Base-by-base conservation (phyloP, 306 rosid species). In the Prunus padus region DNA sequence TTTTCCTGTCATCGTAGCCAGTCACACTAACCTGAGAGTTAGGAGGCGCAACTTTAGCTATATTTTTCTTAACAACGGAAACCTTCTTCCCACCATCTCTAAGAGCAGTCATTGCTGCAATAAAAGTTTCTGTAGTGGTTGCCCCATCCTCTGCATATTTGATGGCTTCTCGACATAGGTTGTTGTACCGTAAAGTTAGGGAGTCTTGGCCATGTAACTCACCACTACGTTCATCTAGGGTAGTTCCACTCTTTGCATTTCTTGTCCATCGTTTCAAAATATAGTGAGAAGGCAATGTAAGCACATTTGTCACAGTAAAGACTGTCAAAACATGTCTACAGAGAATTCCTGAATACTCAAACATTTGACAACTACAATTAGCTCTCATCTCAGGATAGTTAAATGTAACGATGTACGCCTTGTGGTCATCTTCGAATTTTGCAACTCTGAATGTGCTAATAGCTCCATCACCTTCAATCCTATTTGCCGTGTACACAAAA, bases 71-170 rank as follows among this genome's bases (percentile, higher is more conserved):
- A 71, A 78, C 81, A 71, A 69, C 50, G 60, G 90, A 82, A 70
- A 93, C 84, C 88, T 87, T 91, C 88, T 88, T 93, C 71, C 80
- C 90, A 60, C 89, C 88, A 74, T 93, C 98, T 82, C 82, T 85
- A 74, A 93, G 93, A 76, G 92, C 86, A 85, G 40, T 77, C 59
- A 89, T 75, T 49, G 98, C 98, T 51, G 85, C 82, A 84, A 78
- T 88, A 85, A 85, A 91, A 62, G 98, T 91, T 81, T 91, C 98
- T 76, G 80, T 52, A 79, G 92, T 84, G 44, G 85, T 82, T 18
- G 97, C 90, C 77, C 98, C 98, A 76, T 88, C 97, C 86, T 93
- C 98, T 8, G 98, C 97, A 75, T 89, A 93, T 81, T 81, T 91
- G 69, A 88, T 88, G 69, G 96, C 97, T 80, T 88, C 98, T 70